These are phyloP conservation scores for Lachancea kluyveri DNA, from an alignment of 805 yeast genomes.

Conservation along the genomic window DNA sequence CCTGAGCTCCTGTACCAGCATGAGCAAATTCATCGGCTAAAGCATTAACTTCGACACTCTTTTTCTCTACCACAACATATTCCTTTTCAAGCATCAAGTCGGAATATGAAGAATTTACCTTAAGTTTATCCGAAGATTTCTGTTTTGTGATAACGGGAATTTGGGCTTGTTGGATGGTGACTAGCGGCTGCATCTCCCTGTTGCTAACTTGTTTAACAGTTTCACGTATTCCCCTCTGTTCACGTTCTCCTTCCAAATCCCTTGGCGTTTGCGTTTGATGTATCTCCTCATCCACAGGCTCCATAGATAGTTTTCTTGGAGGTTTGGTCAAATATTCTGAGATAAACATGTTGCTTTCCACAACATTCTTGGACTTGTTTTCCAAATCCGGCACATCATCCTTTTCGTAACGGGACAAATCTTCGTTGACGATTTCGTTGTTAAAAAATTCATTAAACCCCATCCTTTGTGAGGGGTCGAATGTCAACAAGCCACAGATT, in stretches of 20 bases:
- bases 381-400: conserved; percentile 47
- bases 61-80: conserved; percentile 90
- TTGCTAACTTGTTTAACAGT: no score
- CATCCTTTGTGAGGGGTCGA: conserved; percentile 82
- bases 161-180: conserved; percentile 2
- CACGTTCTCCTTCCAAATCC: no score
- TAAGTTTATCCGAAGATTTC: not conserved
- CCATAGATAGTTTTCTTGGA: conserved; percentile 9
- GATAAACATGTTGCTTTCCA: conserved; percentile 69
- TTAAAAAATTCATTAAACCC: conserved; percentile 83
- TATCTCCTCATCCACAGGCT: conserved; percentile 5
- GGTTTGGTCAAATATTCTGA: conserved; percentile 62
- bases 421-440: conserved; percentile 56
- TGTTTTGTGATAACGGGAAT: conserved; percentile 13
- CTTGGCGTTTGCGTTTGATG: conserved; percentile 6
- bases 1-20: conserved; percentile 49
- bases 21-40: conserved; percentile 85
- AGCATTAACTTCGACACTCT: conserved; percentile 92
- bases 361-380: conserved; percentile 55
- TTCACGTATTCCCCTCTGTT: no score
- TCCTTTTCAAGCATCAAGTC: conserved; percentile 67
- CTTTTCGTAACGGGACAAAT: conserved; percentile 35
- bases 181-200: not conserved
- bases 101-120: conserved; percentile 21
- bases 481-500: conserved; percentile 69